Conservation (phyloP, 2,329 filamentous ascomycete genomes). For the Cercospora zeae-maydis region DNA sequence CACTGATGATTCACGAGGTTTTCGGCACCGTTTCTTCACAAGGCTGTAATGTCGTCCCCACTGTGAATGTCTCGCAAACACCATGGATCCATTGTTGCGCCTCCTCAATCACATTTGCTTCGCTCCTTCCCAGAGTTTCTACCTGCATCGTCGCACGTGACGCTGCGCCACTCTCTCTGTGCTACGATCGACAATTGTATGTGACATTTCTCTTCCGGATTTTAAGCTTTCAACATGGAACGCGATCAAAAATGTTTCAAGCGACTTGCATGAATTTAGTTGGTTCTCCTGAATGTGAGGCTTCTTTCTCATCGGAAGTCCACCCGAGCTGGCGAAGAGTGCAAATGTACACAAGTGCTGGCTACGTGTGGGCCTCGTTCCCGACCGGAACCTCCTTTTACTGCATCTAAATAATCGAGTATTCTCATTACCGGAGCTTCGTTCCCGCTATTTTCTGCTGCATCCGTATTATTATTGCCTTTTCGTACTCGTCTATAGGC, state of each 20-base stretch:
- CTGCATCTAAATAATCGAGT: too few relatives aligned
- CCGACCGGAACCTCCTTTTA: too few relatives aligned
- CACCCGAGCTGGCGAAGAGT: too few relatives aligned
- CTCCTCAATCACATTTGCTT: neutral
- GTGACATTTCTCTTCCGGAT: neutral
- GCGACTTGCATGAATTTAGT: neutral
- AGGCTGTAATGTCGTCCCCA: neutral
- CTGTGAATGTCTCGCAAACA: neutral
- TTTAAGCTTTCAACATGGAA: neutral
- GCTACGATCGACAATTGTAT: neutral
- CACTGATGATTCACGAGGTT: too few relatives aligned
- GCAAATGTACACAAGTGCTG: too few relatives aligned
- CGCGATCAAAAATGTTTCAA: neutral
- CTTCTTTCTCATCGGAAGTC: too few relatives aligned
- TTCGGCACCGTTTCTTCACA: neutral
- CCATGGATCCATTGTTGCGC: neutral
- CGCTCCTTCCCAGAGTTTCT: neutral
- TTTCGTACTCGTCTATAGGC: too few relatives aligned
- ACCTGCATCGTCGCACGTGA: neutral
- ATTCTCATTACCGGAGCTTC: too few relatives aligned
- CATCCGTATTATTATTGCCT: too few relatives aligned
- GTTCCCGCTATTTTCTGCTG: too few relatives aligned
- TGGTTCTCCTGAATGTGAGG: neutral
- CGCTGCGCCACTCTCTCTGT: neutral
- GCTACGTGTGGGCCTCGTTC: too few relatives aligned